Base-by-base conservation (phyloP, 1,139 yeast genomes). In the Maudiozyma humilis region DNA sequence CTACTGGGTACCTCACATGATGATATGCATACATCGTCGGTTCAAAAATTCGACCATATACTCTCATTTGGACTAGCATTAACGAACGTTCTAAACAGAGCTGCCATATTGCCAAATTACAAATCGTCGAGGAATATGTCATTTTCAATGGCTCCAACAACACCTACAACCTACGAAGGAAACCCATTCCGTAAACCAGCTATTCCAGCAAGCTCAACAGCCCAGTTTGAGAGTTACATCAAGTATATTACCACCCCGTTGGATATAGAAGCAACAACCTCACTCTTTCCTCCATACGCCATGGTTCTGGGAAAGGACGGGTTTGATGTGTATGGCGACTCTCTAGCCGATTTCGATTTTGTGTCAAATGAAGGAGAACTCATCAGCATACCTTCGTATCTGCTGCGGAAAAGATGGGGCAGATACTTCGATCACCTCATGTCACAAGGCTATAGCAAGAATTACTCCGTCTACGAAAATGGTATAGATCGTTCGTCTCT, bases 351-450 rank as follows among this genome's bases (percentile, higher is more conserved):
- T 62, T 79, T 83, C 59, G 89, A 82, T 56, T 66, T 83, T 42
- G 72, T 83, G 10, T 73, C 85, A 1, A 69, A 75, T 15, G 83
- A 77, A 54, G 89, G 89, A 2, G 81, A 78, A 42, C 64, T 80
- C 30, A 70, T 81, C 13, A 78, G 82, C 0, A 78, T 80, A 2
- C 80, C 88, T 0, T 51, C 78, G 41, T 70, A 69, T 49, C 66
- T 82, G 2, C 68, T 83, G 43, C 68, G 82, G 51, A 82, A 79
- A 53, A 68, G 91, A 56, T 83, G 93, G 93, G 91, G 91, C 0
- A 62, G 75, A 31, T 79, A 75, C 51, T 83, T 83, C 57, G 79
- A 79, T 47, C 71, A 71, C 50, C 51, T 82, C 19, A 60, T 82
- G 38, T 71, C 87, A 0, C 72, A 72, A 50, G 85, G 82, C 0